Conservation (phyloP, 257 asterid genomes). For the Petunia axillaris region DNA sequence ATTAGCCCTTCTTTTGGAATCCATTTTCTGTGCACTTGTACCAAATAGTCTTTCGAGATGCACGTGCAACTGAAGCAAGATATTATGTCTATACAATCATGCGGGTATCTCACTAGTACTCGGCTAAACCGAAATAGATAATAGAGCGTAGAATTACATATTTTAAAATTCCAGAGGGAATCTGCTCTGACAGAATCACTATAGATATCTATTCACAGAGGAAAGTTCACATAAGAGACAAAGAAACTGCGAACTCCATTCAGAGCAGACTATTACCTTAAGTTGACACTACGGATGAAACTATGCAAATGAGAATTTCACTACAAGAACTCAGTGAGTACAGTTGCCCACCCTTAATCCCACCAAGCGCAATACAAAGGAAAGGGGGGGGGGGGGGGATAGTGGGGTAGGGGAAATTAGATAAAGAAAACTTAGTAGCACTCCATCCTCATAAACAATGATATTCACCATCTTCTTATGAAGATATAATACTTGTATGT, state of each 20-base stretch:
- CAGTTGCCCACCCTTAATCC: constrained; percentile 2
- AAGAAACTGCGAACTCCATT: background rate
- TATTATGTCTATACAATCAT: background rate
- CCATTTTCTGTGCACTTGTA: background rate
- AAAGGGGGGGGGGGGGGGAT: background rate
- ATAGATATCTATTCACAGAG: background rate
- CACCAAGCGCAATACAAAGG: too few species aligned
- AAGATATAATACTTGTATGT: background rate
- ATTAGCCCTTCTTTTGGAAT: constrained; percentile 15
- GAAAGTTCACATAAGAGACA: background rate
- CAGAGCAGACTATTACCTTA: background rate
- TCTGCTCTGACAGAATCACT: background rate
- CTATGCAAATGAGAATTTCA: background rate
- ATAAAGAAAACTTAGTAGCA: background rate
- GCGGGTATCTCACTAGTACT: background rate
- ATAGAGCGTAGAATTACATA: background rate
- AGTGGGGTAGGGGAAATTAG: background rate
- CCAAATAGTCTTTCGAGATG: background rate
- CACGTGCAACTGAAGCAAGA: background rate
- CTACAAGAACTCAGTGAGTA: constrained; percentile 2
- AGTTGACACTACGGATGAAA: background rate
- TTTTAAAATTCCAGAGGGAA: background rate
- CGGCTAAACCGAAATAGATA: background rate
- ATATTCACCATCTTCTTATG: background rate
- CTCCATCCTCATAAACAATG: background rate